A percentile compares a stretch with the other conserved stretches of the same genome.
phyloP scores from a whole-genome alignment of 1,139 yeast genomes.

The Diutina scorzettiae region DNA sequence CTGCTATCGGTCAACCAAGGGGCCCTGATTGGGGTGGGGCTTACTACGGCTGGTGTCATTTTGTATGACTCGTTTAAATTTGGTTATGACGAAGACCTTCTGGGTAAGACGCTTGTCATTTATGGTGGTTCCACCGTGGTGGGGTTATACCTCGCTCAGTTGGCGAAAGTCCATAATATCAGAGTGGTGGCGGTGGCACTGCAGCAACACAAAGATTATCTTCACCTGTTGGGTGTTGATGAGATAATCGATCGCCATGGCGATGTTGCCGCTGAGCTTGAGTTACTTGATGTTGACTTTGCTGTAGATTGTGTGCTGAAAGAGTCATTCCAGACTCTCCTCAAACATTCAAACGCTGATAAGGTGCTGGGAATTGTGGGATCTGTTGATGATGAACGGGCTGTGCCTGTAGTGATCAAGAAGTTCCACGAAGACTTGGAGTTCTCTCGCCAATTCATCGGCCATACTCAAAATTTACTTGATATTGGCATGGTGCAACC shows the following conservation, averaged over 20 bases:
- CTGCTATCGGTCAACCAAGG: constrained; percentile 23
- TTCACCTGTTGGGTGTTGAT: constrained; percentile 27
- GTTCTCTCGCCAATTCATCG: constrained; percentile 24
- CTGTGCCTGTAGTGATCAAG: constrained; percentile 25
- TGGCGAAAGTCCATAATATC: constrained; percentile 27
- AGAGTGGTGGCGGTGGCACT: constrained; percentile 31
- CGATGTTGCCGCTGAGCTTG: constrained; percentile 14
- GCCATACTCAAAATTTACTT: constrained; percentile 20
- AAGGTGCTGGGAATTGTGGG: constrained; percentile 28
- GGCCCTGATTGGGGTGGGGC: constrained; percentile 36
- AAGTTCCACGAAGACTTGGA: constrained; percentile 30
- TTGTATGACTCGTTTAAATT: constrained; percentile 22
- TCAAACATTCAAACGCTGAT: constrained; percentile 11
- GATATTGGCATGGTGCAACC: constrained; percentile 17
- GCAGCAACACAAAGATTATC: constrained; percentile 17
- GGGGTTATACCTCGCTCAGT: constrained; percentile 29
- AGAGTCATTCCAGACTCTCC: constrained; percentile 23
- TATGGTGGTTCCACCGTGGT: constrained; percentile 42
- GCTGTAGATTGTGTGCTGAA: constrained; percentile 36
- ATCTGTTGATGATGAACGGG: constrained; percentile 14
- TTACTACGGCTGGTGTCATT: constrained; percentile 31
- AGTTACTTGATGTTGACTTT: constrained; percentile 13
- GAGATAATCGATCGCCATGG: constrained; percentile 24
- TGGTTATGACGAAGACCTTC: constrained; percentile 9
- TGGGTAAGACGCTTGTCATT: constrained; percentile 17